A percentile compares a stretch with the other conserved stretches of the same genome.
Conservation (phyloP, 129 eudicot species). For the Centrapalus pauciflorus region DNA sequence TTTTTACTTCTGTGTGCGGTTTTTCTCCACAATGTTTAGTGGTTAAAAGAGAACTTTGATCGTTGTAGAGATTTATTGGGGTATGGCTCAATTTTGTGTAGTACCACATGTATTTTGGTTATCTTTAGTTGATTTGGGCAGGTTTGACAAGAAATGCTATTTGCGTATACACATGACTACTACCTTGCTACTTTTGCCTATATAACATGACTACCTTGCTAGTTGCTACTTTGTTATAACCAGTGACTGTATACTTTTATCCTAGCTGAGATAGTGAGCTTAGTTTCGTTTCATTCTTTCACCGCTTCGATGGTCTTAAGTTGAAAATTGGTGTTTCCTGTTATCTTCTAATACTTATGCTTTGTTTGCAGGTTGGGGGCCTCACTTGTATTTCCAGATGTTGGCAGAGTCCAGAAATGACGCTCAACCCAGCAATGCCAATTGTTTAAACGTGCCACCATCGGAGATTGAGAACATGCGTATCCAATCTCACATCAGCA, state of each 20-base stretch:
- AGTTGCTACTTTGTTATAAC: not conserved
- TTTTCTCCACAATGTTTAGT: too few species aligned
- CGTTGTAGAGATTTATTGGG: too few species aligned
- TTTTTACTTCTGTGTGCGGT: too few species aligned
- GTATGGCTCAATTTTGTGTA: too few species aligned
- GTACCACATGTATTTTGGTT: too few species aligned
- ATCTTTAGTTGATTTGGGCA: too few species aligned
- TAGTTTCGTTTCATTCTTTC: not conserved
- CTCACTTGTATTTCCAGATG: conserved; percentile 67
- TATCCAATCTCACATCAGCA: conserved; percentile 24
- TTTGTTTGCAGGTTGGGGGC: conserved; percentile 61
- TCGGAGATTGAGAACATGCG: conserved; percentile 39
- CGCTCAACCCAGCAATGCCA: conserved; percentile 20
- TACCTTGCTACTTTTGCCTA: too few species aligned
- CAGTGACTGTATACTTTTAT: not conserved
- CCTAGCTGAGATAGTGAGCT: not conserved
- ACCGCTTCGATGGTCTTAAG: not conserved
- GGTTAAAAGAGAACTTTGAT: too few species aligned
- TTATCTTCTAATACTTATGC: not conserved
- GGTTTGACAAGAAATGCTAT: too few species aligned
- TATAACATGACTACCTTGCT: not conserved
- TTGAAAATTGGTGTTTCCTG: not conserved
- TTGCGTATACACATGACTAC: too few species aligned
- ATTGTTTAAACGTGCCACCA: conserved; percentile 28
- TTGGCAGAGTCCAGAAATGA: conserved; percentile 55